These are phyloP conservation scores for Hypoxylon fragiforme DNA, from an alignment of 495 filamentous ascomycete genomes.

Conservation along the genomic window DNA sequence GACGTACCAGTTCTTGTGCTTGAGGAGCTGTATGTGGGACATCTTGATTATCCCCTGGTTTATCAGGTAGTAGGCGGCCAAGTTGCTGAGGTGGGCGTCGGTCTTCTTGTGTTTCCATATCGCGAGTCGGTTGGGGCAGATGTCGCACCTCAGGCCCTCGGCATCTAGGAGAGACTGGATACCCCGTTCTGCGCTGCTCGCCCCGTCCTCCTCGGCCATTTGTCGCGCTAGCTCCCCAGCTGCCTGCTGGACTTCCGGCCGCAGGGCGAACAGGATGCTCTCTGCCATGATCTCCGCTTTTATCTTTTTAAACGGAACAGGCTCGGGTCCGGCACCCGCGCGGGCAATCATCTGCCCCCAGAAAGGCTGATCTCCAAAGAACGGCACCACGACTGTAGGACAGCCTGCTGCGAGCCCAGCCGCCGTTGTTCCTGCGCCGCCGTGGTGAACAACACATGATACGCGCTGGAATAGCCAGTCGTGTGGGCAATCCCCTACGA, in stretches of 20 bases:
- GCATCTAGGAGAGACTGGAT: slow-evolving; percentile 35
- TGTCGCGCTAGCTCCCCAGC: slow-evolving; percentile 50
- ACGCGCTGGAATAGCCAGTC: slow-evolving; percentile 67
- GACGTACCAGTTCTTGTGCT: slow-evolving; percentile 59
- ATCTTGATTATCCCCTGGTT: slow-evolving; percentile 6
- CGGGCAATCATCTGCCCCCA: slow-evolving; percentile 59
- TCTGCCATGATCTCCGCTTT: slow-evolving; percentile 47
- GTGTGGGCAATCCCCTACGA: slow-evolving; percentile 58
- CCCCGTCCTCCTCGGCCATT: slow-evolving; percentile 43
- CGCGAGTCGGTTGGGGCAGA: slow-evolving; percentile 49
- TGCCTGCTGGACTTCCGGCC: slow-evolving; percentile 43
- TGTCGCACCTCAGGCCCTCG: slow-evolving; percentile 42
- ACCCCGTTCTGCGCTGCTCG: slow-evolving; percentile 36
- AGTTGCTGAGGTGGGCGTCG: slow-evolving; percentile 12
- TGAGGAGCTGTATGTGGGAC: slow-evolving; percentile 28
- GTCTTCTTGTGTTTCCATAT: slow-evolving; percentile 25
- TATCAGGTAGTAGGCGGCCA: slow-evolving; percentile 7
- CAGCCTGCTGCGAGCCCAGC: slow-evolving; percentile 59
- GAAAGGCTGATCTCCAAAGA: slow-evolving; percentile 67
- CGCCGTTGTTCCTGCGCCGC: slow-evolving; percentile 68
- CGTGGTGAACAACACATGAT: slow-evolving; percentile 64
- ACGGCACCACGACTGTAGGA: slow-evolving; percentile 66
- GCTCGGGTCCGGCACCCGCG: slow-evolving; percentile 54
- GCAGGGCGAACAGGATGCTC: slow-evolving; percentile 43
- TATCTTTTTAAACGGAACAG: slow-evolving; percentile 49